Percentiles rank a stretch among this genome's conserved stretches.
These are phyloP conservation scores for Ricinus communis DNA, from an alignment of 345 rosid genomes.

Conservation along the genomic window DNA sequence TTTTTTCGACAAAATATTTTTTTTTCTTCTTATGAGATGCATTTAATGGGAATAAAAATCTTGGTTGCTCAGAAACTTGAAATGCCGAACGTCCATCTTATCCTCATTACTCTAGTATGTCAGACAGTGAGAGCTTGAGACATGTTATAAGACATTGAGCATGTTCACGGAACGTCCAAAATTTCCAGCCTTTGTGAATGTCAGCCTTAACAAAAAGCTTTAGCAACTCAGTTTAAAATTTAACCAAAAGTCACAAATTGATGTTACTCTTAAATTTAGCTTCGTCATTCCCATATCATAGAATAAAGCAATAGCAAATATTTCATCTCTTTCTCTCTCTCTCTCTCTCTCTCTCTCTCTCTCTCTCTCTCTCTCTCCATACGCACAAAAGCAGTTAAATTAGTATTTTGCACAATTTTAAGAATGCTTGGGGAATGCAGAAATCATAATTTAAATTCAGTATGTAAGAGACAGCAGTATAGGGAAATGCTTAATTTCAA, in stretches of 20 bases:
- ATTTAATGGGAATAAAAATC: too few relatives aligned
- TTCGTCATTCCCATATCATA: background rate
- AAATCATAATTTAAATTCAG: too few relatives aligned
- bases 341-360: background rate
- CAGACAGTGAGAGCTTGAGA: too few relatives aligned
- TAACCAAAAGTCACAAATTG: background rate
- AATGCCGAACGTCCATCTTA: too few relatives aligned
- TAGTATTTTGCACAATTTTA: too few relatives aligned
- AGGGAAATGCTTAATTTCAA: slow-evolving; percentile 4
- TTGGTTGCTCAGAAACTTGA: too few relatives aligned
- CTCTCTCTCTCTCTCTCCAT: background rate
- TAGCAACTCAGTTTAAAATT: background rate
- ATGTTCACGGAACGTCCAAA: too few relatives aligned
- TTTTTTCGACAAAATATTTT: too few relatives aligned
- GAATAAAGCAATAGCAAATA: background rate
- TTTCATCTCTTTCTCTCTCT: background rate
- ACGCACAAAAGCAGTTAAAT: background rate
- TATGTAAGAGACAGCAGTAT: background rate
- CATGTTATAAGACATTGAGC: too few relatives aligned
- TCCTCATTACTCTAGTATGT: too few relatives aligned
- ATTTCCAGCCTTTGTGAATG: background rate
- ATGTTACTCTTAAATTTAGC: background rate
- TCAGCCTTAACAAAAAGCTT: background rate
- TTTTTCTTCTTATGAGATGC: too few relatives aligned
- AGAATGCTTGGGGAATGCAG: background rate